Evolutionary conservation across 179 eudicot genomes (phyloP).

Genomic region (Camellia oleifera): DNA sequence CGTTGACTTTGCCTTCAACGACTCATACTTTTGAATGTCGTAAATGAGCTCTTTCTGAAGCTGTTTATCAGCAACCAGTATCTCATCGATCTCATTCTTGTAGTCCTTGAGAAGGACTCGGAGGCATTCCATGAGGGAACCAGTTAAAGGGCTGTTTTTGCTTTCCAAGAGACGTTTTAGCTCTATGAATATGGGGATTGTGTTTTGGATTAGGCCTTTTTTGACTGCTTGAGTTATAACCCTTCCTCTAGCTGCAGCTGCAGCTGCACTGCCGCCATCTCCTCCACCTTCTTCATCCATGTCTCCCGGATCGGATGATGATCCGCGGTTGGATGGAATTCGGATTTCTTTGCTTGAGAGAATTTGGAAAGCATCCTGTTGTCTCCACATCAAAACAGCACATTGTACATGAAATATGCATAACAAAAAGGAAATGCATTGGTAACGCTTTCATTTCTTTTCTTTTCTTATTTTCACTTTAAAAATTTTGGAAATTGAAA

Average conservation of each 20-base stretch:
- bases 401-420: too few species aligned
- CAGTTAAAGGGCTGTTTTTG: constrained; percentile 88
- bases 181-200: constrained; percentile 93
- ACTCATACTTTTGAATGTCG: constrained; percentile 83
- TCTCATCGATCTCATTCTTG: constrained; percentile 92
- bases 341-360: constrained; percentile 92
- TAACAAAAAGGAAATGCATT: too few species aligned
- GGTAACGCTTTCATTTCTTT: too few species aligned
- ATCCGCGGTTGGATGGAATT: constrained; percentile 58
- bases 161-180: constrained; percentile 70
- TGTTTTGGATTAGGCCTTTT: constrained; percentile 85
- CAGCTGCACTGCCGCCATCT: constrained; percentile 42
- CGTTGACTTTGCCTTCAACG: constrained; percentile 49
- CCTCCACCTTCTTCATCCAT: constrained; percentile 74
- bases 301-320: constrained; percentile 61
- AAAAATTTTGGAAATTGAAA: too few species aligned
- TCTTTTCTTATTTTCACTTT: too few species aligned
- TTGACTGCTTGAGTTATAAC: constrained; percentile 84
- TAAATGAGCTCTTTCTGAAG: constrained; percentile 87
- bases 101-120: constrained; percentile 87
- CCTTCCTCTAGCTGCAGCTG: constrained; percentile 63
- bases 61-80: constrained; percentile 86
- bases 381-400: background rate
- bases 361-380: constrained; percentile 82
- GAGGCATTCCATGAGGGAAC: constrained; percentile 97